These are phyloP conservation scores for Forsythia viridissima DNA, from an alignment of 257 asterid species.

Conservation along the genomic window DNA sequence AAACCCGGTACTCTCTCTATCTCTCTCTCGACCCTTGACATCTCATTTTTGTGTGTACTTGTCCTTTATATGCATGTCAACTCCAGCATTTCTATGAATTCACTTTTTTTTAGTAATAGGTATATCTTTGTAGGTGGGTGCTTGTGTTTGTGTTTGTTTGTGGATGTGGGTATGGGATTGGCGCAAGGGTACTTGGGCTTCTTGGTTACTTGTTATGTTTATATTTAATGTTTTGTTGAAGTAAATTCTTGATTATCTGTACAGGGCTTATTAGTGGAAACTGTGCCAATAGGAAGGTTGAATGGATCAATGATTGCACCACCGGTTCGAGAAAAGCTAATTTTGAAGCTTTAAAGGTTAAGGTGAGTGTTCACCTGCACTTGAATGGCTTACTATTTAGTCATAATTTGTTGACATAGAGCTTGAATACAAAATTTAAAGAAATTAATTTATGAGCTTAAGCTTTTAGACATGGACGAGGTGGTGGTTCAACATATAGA, in stretches of 20 bases:
- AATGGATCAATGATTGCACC: constrained; percentile 36
- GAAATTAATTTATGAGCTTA: not conserved
- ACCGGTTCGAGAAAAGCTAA: constrained; percentile 30
- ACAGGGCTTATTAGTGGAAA: constrained; percentile 39
- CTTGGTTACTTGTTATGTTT: not conserved
- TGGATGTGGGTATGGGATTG: not conserved
- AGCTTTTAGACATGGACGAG: not conserved
- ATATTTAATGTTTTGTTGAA: not conserved
- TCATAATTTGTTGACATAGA: not conserved
- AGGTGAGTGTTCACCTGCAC: constrained; percentile 29
- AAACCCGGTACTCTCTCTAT: constrained; percentile 41
- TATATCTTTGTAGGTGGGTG: not conserved
- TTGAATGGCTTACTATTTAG: not conserved
- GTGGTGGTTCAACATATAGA: not conserved
- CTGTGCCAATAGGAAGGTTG: constrained; percentile 25
- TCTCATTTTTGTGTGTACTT: not conserved
- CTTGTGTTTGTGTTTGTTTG: not conserved
- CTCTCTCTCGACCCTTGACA: constrained; percentile 11
- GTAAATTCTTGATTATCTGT: not conserved
- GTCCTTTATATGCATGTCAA: not conserved
- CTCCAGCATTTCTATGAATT: not conserved
- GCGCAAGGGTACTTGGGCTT: not conserved
- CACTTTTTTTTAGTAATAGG: not conserved
- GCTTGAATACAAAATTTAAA: not conserved
- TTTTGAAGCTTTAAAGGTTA: constrained; percentile 40